These are phyloP conservation scores for Termitomyces sp. DNA, from an alignment of 768 basidiomycete genomes.

Conservation along the genomic window DNA sequence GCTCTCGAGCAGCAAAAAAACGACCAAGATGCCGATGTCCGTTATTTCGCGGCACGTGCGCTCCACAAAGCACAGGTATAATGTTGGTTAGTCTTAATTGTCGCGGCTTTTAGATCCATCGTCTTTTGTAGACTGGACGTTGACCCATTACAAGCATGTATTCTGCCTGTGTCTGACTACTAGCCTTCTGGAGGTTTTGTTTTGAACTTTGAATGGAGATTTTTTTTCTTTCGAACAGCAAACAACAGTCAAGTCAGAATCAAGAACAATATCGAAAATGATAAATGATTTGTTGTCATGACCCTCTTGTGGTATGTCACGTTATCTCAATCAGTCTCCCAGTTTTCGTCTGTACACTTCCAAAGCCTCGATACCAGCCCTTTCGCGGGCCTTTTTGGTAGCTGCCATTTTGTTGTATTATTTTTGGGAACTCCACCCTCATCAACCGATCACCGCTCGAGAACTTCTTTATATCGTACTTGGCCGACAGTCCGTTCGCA, in stretches of 20 bases:
- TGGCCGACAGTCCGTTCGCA: too few relatives aligned
- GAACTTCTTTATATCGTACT: too few relatives aligned
- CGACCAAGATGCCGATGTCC: constrained; percentile 93
- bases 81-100: not conserved
- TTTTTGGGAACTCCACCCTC: too few relatives aligned
- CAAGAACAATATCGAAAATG: not conserved
- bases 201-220: not conserved
- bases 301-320: too few relatives aligned
- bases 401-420: too few relatives aligned
- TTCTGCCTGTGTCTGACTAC: not conserved
- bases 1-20: constrained; percentile 79
- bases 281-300: not conserved
- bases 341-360: too few relatives aligned
- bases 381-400: too few relatives aligned
- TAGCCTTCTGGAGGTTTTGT: not conserved
- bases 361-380: too few relatives aligned
- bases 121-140: not conserved
- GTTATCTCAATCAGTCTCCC: not conserved
- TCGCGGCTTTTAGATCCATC: not conserved
- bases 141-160: not conserved
- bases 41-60: constrained; percentile 86
- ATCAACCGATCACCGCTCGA: too few relatives aligned
- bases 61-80: constrained; percentile 44
- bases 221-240: not conserved
- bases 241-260: not conserved